Percentiles rank a stretch among this genome's conserved stretches.
These are phyloP conservation scores for Talaromyces piceae DNA, from an alignment of 2,329 filamentous ascomycete species.

Conservation along the genomic window DNA sequence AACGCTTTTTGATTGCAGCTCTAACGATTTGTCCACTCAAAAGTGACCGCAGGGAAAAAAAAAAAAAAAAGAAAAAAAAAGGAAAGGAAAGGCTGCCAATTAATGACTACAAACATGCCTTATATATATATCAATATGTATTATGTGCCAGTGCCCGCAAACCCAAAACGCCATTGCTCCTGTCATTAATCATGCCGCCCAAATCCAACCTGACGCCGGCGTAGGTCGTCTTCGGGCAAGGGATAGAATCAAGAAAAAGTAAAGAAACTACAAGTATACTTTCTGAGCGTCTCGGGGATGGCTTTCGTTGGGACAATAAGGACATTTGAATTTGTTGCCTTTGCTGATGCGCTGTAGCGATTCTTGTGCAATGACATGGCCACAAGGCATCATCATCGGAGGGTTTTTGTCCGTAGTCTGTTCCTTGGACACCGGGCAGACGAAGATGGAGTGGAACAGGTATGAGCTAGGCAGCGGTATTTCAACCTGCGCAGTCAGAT, in stretches of 20 bases:
- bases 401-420: conserved; percentile 90
- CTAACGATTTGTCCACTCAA: no score
- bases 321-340: conserved; percentile 80
- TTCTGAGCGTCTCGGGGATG: conserved; percentile 66
- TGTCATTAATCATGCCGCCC: not conserved
- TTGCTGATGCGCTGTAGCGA: conserved; percentile 74
- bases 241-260: not conserved
- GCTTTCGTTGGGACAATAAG: conserved; percentile 86
- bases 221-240: not conserved
- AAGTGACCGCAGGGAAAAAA: not conserved
- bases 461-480: conserved; percentile 58
- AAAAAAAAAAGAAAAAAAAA: not conserved
- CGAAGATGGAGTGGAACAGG: conserved; percentile 90
- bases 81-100: no score
- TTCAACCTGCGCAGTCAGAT: conserved; percentile 44
- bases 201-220: conserved; percentile 3
- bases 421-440: conserved; percentile 94
- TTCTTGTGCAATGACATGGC: conserved; percentile 85
- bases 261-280: conserved; percentile 56
- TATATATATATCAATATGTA: not conserved
- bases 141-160: conserved; percentile 3
- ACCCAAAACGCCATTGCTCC: conserved; percentile 5
- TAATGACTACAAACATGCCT: no score
- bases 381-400: conserved; percentile 93
- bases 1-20: no score